These are phyloP conservation scores for Saccharomycopsis vini DNA, from an alignment of 805 yeast genomes.

Conservation along the genomic window DNA sequence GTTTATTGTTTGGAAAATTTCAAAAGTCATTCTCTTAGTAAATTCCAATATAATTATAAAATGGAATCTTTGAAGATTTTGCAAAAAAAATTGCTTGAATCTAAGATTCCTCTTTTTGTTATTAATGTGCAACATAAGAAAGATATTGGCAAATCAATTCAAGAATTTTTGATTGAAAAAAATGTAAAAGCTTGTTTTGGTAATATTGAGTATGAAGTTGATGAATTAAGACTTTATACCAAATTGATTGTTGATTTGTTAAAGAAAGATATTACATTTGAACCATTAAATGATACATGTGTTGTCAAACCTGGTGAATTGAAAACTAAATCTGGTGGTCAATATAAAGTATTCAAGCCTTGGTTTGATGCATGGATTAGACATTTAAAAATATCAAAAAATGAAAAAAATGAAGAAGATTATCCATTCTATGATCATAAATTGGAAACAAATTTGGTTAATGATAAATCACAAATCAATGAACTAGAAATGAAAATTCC, in stretches of 20 bases:
- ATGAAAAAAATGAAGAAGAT: neutral
- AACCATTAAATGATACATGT: constrained; percentile 32
- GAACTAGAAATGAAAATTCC: neutral
- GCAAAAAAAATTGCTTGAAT: constrained; percentile 4
- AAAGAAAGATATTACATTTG: constrained; percentile 22
- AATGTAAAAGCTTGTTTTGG: constrained; percentile 27
- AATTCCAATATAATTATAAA: constrained; percentile 6
- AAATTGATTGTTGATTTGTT: constrained; percentile 19
- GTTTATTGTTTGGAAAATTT: constrained; percentile 8
- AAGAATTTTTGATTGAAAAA: constrained; percentile 24
- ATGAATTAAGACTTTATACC: constrained; percentile 31
- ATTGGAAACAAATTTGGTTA: neutral
- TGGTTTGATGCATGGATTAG: constrained; percentile 34
- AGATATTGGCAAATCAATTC: neutral
- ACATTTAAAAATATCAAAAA: constrained; percentile 22
- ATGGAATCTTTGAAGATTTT: neutral
- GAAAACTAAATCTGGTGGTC: constrained; percentile 28
- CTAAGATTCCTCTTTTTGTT: constrained; percentile 3
- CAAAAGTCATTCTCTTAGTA: constrained; percentile 7
- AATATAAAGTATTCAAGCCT: constrained; percentile 36
- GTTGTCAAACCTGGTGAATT: constrained; percentile 34
- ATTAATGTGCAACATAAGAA: constrained; percentile 4
- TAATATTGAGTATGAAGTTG: constrained; percentile 37
- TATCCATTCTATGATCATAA: neutral
- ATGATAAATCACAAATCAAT: no score